Evolutionary conservation across 2,329 filamentous ascomycete genomes (phyloP), one percentile per base, ranked within the genome.

Genomic region (Furcasterigmium furcatum): DNA sequence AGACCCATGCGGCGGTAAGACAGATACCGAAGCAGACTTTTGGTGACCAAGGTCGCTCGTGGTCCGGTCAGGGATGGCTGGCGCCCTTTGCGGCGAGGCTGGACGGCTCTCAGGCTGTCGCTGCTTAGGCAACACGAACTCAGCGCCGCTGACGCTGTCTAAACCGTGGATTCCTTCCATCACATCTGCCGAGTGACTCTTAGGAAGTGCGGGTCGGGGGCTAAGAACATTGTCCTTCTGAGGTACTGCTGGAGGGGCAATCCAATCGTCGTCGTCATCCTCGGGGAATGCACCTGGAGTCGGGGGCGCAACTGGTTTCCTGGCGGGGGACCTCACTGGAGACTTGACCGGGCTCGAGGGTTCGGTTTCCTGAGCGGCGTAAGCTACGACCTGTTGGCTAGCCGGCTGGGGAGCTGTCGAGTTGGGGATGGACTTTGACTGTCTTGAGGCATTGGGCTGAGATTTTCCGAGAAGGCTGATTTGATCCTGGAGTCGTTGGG

Each of bases 401-500:
- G 54, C 53, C 32, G 62, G 58, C 44, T 71, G 67, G 14, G 58
- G 50, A 27, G 61, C 61, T 22, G 63, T 52, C 13, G 66, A 51
- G 48, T 63, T 69, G 4, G 70, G 63, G 9, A 73, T 65, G 2
- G 72, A 73, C 49, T 79, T 80, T 2, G 76, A 73, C 14, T 68
- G 63, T 30, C 74, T 68, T 16, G 69, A 59, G 41, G 68, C 66
- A 38, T 66, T 72, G 5, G 75, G 63, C 47, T 81, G 79, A 0
- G 74, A 73, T 54, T 85, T 79, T 14, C 81, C 80, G 41, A 85
- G 69, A 69, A 79, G 79, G 58, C 84, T 95, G 56, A 99, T 97
- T 56, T 91, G 90, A 57, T 97, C 92, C 53, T 96, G 91, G 14
- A 99, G 74, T 36, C 88, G 79, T 63, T 97, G 91, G 0, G 94